These are phyloP conservation scores for Saccharata proteae DNA, from an alignment of 2,329 filamentous ascomycete species.

Conservation along the genomic window DNA sequence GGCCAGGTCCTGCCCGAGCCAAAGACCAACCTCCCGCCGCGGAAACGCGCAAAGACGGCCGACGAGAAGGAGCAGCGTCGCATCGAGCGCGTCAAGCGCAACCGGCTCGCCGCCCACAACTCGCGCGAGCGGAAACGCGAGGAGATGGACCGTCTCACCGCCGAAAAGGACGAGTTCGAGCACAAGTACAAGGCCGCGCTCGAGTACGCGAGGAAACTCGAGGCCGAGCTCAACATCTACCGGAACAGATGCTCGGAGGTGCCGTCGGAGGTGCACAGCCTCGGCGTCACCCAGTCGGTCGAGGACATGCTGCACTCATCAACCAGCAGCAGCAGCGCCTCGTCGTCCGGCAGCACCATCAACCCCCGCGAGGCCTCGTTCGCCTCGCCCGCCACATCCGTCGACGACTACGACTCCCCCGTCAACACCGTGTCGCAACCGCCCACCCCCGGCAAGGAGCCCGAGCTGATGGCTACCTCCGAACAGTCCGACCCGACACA, in stretches of 20 bases:
- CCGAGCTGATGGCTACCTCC: slow-evolving; percentile 27
- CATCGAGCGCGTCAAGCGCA: slow-evolving; percentile 92
- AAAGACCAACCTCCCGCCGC: slow-evolving; percentile 88
- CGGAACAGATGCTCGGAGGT: slow-evolving; percentile 21
- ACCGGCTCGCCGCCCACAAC: slow-evolving; percentile 90
- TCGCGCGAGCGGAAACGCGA: slow-evolving; percentile 86
- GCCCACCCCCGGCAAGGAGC: slow-evolving; percentile 19
- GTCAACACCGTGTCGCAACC: slow-evolving; percentile 25
- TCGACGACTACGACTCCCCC: slow-evolving; percentile 23
- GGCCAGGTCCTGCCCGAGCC: slow-evolving; percentile 92
- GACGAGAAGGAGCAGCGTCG: slow-evolving; percentile 98
- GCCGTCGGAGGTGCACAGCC: slow-evolving; percentile 13
- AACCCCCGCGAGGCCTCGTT: slow-evolving; percentile 21
- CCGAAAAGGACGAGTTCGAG: slow-evolving; percentile 53
- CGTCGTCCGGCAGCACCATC: slow-evolving; percentile 13
- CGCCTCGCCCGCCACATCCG: slow-evolving; percentile 4
- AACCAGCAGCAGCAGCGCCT: slow-evolving; percentile 11
- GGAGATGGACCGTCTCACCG: slow-evolving; percentile 74
- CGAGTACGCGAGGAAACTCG: slow-evolving; percentile 36
- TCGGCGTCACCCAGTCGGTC: slow-evolving; percentile 13
- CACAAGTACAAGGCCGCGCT: slow-evolving; percentile 46
- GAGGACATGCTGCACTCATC: slow-evolving; percentile 8
- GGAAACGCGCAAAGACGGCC: slow-evolving; percentile 96
- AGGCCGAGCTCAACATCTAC: slow-evolving; percentile 33
- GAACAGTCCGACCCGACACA: slow-evolving; percentile 85